Conservation (phyloP, 169 alveolate species). For the Plasmodium adleri region DNA sequence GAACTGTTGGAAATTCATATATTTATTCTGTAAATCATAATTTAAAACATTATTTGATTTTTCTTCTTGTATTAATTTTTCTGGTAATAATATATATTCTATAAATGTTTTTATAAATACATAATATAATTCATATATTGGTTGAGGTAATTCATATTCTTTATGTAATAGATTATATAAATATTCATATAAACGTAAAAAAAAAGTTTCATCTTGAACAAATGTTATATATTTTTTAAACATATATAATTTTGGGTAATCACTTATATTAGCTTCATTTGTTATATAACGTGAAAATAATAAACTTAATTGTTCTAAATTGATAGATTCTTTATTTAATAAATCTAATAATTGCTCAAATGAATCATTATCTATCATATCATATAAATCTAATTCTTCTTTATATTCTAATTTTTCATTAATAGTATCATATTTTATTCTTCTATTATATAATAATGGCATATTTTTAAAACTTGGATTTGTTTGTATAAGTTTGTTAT, state of each 20-base stretch:
- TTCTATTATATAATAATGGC: conserved; percentile 9
- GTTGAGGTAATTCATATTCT: background rate
- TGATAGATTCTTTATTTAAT: conserved; percentile 10
- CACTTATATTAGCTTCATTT: background rate
- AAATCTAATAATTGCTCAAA: conserved; percentile 1
- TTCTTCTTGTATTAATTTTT: background rate
- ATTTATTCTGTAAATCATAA: conserved; percentile 8
- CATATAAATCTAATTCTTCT: background rate
- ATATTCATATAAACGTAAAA: conserved; percentile 14
- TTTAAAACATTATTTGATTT: background rate
- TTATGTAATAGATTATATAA: conserved; percentile 12
- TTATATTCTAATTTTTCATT: conserved; percentile 5
- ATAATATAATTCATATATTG: conserved; percentile 16
- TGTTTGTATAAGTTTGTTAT: background rate
- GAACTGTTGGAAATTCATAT: conserved; percentile 1
- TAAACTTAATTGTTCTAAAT: conserved; percentile 1
- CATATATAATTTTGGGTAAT: conserved; percentile 10
- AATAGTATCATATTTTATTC: conserved; percentile 15
- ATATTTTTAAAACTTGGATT: background rate
- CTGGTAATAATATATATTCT: conserved; percentile 12
- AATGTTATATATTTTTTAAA: conserved; percentile 1
- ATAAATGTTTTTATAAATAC: conserved; percentile 7
- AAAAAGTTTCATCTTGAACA: background rate
- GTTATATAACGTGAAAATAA: conserved; percentile 13
- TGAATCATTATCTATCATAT: conserved; percentile 26